Base-by-base conservation (phyloP, 306 rosid species). In the Medicago ruthenica region DNA sequence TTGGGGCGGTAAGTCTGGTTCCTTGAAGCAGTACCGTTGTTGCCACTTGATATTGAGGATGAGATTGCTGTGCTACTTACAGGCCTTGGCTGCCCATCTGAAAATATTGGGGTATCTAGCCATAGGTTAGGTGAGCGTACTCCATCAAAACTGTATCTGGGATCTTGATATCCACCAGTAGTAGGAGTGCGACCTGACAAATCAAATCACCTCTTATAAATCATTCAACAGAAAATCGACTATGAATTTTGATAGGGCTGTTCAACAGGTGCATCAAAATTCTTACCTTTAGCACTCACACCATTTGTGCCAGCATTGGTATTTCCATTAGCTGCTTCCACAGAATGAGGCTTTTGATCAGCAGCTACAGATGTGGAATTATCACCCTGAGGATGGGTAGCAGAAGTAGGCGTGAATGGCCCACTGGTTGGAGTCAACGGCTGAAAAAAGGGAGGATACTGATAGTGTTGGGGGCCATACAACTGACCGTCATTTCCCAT, bases 391-490 rank as follows among this genome's bases (percentile, higher is more conserved):
- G 93, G 74, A 71, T 85, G 87, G 24, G 53, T 79, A 8, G 86
- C 85, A 50, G 87, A 65, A 12, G 86, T 79, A 16, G 88, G 86
- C 8, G 77, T 73, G 70, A 79, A 92, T 0, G 96, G 88, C 7
- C 88, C 97, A 80, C 92, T 88, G 37, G 91, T 88, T 4, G 97
- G 97, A 37, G 91, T 89, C 80, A 90, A 65, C 0, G 97, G 97
- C 85, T 90, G 99, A 70, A 89, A 95, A 84, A 89, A 95, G 4
- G 96, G 97, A 59, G 97, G 97, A 63, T 95, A 95, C 80, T 95
- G 99, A 83, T 95, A 95, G 67, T 92, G 97, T 80, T 92, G 99
- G 60, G 96, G 93, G 14, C 96, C 99, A 76, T 95, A 95, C 70
- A 95, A 79, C 78, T 92, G 99, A 53, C 97, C 99, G 70, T 95